Evolutionary conservation across 352 stramenopile genomes (phyloP).

Genomic region (Globisporangium polare): DNA sequence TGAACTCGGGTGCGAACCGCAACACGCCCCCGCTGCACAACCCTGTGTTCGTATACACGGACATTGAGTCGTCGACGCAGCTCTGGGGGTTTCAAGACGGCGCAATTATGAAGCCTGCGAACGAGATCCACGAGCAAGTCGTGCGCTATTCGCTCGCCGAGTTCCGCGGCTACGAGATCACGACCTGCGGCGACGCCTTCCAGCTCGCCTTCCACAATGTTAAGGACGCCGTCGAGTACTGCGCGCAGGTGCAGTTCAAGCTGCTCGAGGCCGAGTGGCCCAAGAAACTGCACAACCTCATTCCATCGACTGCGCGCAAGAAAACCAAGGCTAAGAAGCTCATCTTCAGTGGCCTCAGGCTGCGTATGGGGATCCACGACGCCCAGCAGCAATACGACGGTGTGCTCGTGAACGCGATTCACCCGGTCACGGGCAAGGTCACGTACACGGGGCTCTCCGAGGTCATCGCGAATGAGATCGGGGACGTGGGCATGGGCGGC

Average conservation of each 20-base stretch:
- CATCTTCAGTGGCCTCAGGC: conserved; percentile 44
- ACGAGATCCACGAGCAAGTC: conserved; percentile 54
- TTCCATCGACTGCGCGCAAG: conserved; percentile 24
- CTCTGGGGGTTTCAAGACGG: conserved; percentile 38
- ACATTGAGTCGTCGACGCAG: conserved; percentile 56
- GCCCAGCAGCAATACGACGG: conserved; percentile 36
- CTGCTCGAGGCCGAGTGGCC: conserved; percentile 37
- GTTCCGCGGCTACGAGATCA: conserved; percentile 56
- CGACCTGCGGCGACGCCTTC: conserved; percentile 52
- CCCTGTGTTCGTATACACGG: conserved; percentile 65
- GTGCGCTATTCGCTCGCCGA: conserved; percentile 31
- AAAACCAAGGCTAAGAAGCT: conserved; percentile 39
- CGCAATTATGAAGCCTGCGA: conserved; percentile 37
- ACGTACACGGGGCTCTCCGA: conserved; percentile 57
- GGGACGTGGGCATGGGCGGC: conserved; percentile 37
- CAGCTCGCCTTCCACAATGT: conserved; percentile 57
- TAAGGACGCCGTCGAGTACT: conserved; percentile 55
- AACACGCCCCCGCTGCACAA: conserved; percentile 27
- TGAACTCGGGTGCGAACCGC: conserved; percentile 11
- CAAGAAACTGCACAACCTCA: conserved; percentile 38
- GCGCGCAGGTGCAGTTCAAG: conserved; percentile 44
- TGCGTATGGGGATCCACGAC: conserved; percentile 62
- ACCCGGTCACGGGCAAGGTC: conserved; percentile 44
- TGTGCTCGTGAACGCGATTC: conserved; percentile 40
- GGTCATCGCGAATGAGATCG: conserved; percentile 50